Conservation (phyloP, 768 basidiomycete species). For the Galerina sulciceps region DNA sequence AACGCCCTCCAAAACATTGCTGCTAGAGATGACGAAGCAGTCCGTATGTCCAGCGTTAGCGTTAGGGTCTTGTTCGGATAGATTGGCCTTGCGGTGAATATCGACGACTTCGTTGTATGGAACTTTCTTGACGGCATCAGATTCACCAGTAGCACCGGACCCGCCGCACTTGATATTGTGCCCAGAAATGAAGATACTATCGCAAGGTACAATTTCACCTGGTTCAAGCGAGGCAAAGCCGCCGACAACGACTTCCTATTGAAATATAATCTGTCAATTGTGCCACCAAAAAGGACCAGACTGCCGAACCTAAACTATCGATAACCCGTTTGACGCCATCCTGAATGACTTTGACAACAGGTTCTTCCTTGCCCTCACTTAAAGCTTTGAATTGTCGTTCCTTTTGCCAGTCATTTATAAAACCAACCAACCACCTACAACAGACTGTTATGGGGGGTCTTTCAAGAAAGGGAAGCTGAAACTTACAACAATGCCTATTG, state of each 20-base stretch:
- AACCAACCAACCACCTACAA: constrained; percentile 86
- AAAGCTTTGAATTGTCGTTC: constrained; percentile 93
- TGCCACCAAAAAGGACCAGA: background rate
- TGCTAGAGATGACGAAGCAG: constrained; percentile 90
- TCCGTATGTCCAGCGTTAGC: constrained; percentile 65
- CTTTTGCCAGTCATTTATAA: constrained; percentile 98
- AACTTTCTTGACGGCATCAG: constrained; percentile 91
- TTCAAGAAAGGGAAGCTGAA: background rate
- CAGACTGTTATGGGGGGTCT: constrained; percentile 2
- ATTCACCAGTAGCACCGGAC: constrained; percentile 95
- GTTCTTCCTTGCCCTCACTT: constrained; percentile 95
- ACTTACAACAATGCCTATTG: constrained; percentile 74
- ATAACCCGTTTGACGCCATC: constrained; percentile 70
- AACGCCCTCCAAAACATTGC: constrained; percentile 93
- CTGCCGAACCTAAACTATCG: constrained; percentile 72
- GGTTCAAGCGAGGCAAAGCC: constrained; percentile 92
- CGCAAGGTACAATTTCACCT: constrained; percentile 95
- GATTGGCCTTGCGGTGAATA: constrained; percentile 39
- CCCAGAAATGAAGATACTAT: constrained; percentile 91
- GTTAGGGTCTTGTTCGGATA: constrained; percentile 31
- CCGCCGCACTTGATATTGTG: constrained; percentile 97
- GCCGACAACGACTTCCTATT: constrained; percentile 88
- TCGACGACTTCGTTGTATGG: constrained; percentile 75
- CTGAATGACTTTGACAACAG: constrained; percentile 84
- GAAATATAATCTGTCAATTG: background rate